Conservation (phyloP, 768 basidiomycete species). For the Leccinellum albellum region DNA sequence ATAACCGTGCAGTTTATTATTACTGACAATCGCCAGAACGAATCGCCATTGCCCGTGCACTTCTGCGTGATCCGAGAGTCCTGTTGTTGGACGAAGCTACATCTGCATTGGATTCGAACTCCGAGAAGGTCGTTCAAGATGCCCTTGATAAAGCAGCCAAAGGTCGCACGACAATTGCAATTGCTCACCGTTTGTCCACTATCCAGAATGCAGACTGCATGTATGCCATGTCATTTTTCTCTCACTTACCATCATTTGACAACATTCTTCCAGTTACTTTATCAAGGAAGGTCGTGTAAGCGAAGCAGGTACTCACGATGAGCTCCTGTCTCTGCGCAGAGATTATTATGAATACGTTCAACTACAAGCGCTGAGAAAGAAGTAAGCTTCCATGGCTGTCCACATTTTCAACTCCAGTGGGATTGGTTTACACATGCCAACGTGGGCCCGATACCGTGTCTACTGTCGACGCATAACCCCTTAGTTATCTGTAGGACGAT, state of each 20-base stretch:
- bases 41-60: conserved; percentile 84
- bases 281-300: conserved; percentile 83
- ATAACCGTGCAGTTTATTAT: background rate
- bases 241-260: background rate
- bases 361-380: conserved; percentile 66
- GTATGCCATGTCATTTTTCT: conserved; percentile 38
- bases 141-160: conserved; percentile 90
- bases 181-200: conserved; percentile 90
- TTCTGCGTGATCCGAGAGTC: conserved; percentile 88
- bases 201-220: conserved; percentile 92
- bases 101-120: conserved; percentile 85
- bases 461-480: background rate
- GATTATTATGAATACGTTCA: conserved; percentile 88
- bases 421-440: background rate
- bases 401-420: background rate
- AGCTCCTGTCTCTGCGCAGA: conserved; percentile 61
- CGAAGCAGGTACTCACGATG: conserved; percentile 86
- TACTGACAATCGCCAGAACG: conserved; percentile 38
- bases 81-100: conserved; percentile 87
- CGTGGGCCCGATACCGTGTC: background rate
- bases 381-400: background rate
- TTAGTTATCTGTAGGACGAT: background rate
- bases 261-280: conserved; percentile 62
- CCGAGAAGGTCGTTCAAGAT: conserved; percentile 91
- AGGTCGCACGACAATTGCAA: conserved; percentile 93